Conservation (phyloP, 2,329 filamentous ascomycete species). For the Tolypocladium cylindrosporum region DNA sequence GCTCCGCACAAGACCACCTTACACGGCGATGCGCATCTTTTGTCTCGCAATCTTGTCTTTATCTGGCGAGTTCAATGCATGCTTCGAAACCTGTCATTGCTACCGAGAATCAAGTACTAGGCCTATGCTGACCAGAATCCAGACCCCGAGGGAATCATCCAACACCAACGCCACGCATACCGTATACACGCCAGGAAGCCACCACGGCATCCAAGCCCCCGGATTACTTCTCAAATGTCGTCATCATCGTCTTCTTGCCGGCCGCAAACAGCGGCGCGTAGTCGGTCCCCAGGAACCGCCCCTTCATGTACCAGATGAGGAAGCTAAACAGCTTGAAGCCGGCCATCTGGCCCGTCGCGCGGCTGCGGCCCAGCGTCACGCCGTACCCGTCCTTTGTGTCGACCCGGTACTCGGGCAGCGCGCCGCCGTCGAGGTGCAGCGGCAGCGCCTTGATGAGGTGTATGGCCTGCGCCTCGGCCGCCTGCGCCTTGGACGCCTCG, state of each 20-base stretch:
- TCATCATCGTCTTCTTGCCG: constrained; percentile 22
- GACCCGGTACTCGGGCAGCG: constrained; percentile 19
- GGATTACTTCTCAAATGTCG: constrained; percentile 19
- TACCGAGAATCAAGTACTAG: too few species aligned
- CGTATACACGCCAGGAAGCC: neutral
- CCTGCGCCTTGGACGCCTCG: constrained; percentile 20
- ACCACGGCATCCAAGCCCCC: neutral
- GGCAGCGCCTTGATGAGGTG: constrained; percentile 25
- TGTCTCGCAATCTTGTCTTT: too few species aligned
- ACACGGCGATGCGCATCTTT: too few species aligned
- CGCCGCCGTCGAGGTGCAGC: constrained; percentile 18
- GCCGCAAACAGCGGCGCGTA: constrained; percentile 17
- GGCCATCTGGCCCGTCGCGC: constrained; percentile 27
- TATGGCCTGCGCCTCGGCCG: constrained; percentile 21
- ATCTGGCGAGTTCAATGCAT: too few species aligned
- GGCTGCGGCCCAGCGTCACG: constrained; percentile 28
- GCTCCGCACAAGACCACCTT: too few species aligned
- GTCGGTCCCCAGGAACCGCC: constrained; percentile 25
- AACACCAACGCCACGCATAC: neutral
- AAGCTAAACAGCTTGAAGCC: constrained; percentile 26
- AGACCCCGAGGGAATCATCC: too few species aligned
- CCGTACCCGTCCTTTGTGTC: constrained; percentile 20
- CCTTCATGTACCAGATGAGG: constrained; percentile 28
- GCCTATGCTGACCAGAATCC: too few species aligned
- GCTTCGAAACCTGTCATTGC: too few species aligned